Conservation (phyloP, 2,329 filamentous ascomycete species). For the Curvularia eragrostidis region DNA sequence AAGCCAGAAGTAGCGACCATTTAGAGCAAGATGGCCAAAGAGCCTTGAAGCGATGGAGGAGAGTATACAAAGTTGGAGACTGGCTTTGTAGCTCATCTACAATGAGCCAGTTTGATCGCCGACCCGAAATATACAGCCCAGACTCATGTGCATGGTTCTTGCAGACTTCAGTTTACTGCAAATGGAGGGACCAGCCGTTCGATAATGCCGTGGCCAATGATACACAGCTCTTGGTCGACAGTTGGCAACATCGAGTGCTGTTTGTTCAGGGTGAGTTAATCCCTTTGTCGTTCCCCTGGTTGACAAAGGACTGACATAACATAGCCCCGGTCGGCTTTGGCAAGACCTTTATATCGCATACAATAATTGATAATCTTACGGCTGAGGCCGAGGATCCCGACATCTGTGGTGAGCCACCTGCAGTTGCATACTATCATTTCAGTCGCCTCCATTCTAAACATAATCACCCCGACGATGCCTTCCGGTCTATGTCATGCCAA, state of each 20-base stretch:
- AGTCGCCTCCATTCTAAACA: constrained; percentile 23
- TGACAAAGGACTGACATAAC: constrained; percentile 10
- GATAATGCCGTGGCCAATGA: constrained; percentile 30
- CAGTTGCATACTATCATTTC: constrained; percentile 37
- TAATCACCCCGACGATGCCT: constrained; percentile 29
- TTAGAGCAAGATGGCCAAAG: constrained; percentile 27
- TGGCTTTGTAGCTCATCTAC: constrained; percentile 34
- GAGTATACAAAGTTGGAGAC: constrained; percentile 34
- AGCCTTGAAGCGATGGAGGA: constrained; percentile 31
- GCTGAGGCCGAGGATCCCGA: constrained; percentile 31
- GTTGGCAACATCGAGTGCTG: constrained; percentile 39
- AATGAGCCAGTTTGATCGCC: constrained; percentile 18
- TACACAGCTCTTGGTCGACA: constrained; percentile 17
- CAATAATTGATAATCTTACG: constrained; percentile 33
- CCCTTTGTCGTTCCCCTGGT: neutral
- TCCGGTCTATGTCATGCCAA: constrained; percentile 35
- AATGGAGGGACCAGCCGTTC: constrained; percentile 34
- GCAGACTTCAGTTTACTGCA: constrained; percentile 26
- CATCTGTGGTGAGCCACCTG: constrained; percentile 31
- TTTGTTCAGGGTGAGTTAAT: constrained; percentile 39
- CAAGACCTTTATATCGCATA: constrained; percentile 36
- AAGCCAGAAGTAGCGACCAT: constrained; percentile 5
- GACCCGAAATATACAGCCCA: constrained; percentile 17
- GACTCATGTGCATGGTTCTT: constrained; percentile 40
- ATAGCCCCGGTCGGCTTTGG: constrained; percentile 41